Conservation (phyloP, 225 moss, liverwort and hornwort genomes). For the Asterella californica region DNA sequence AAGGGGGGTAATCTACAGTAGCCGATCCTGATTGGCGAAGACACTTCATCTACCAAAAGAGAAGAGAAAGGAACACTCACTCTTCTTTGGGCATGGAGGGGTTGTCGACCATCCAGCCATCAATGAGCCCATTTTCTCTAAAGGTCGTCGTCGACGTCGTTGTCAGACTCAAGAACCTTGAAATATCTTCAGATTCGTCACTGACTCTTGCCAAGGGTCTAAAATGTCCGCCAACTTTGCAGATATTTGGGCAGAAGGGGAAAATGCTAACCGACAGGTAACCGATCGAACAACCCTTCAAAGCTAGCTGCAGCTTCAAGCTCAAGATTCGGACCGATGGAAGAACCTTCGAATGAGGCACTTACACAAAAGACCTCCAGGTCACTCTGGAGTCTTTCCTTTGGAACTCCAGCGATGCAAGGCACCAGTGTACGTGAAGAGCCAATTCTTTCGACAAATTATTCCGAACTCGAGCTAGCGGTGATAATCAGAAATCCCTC, state of each 20-base stretch:
- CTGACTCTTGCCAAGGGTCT: not conserved
- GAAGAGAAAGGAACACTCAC: conserved; percentile 5
- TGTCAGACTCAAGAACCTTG: not conserved
- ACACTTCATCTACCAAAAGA: not conserved
- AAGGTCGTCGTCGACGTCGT: not conserved
- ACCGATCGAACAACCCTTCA: not conserved
- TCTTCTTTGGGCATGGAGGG: not conserved
- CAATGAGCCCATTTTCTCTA: conserved; percentile 39
- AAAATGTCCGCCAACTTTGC: not conserved
- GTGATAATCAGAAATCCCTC: not conserved
- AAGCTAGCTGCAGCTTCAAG: not conserved
- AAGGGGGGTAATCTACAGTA: not conserved
- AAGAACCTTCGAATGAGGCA: not conserved
- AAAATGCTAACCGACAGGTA: not conserved
- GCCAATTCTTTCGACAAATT: conserved; percentile 6
- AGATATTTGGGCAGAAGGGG: not conserved
- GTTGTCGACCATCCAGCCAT: conserved; percentile 43
- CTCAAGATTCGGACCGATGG: not conserved
- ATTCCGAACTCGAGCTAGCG: too few relatives aligned
- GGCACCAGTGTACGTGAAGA: conserved; percentile 2
- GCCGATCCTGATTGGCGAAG: not conserved
- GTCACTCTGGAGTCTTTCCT: conserved; percentile 1
- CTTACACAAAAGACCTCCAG: not conserved
- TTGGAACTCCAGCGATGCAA: conserved; percentile 10
- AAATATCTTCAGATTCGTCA: not conserved